These are phyloP conservation scores for Gastrodia elata DNA, from an alignment of 106 monocot genomes.

Conservation along the genomic window DNA sequence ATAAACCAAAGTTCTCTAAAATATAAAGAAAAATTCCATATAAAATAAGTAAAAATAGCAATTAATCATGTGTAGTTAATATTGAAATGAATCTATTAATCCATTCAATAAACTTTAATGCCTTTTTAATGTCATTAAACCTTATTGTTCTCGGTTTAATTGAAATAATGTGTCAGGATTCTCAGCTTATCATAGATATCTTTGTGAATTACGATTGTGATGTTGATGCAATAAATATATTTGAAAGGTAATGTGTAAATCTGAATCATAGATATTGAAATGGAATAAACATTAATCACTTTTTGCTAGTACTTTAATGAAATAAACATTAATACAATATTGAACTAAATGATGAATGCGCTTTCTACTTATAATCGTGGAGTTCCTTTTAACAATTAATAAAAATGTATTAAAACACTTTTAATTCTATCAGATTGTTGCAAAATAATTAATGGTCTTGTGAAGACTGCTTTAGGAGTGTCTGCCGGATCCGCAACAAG, in stretches of 20 bases:
- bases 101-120: too few species aligned
- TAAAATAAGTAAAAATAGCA: too few species aligned
- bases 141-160: conserved; percentile 79
- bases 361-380: not conserved
- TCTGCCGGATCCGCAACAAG: conserved; percentile 77
- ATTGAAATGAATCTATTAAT: too few species aligned
- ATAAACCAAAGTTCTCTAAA: too few species aligned
- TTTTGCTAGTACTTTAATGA: too few species aligned
- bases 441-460: conserved; percentile 92
- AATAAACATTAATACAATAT: not conserved
- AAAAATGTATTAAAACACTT: conserved; percentile 57
- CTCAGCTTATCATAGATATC: conserved; percentile 85
- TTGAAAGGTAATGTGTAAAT: conserved; percentile 64
- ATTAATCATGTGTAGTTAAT: too few species aligned
- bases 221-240: conserved; percentile 94
- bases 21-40: too few species aligned
- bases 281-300: not conserved
- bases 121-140: too few species aligned
- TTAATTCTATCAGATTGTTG: conserved; percentile 81
- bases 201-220: conserved; percentile 99
- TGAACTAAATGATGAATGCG: not conserved
- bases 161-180: conserved; percentile 78
- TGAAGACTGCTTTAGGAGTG: conserved; percentile 87
- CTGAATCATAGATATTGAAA: too few species aligned
- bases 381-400: not conserved